phyloP scores from a whole-genome alignment of 2,329 filamentous ascomycete genomes.

The Ascochyta lentis region DNA sequence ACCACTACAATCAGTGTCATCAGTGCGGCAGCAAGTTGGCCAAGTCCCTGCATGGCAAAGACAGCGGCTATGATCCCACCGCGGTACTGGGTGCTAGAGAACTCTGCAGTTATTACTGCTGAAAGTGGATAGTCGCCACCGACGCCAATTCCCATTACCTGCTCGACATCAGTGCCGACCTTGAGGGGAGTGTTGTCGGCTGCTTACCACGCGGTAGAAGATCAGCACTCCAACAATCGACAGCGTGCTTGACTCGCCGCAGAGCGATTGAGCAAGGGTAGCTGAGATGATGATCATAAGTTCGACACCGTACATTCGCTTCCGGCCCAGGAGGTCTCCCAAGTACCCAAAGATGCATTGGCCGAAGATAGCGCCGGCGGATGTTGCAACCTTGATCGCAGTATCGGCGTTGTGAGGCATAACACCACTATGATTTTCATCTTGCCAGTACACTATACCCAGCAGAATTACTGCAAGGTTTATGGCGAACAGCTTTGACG shows the following conservation, averaged over 20 bases:
- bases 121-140: slow-evolving; percentile 68
- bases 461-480: slow-evolving; percentile 65
- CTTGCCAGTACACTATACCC: slow-evolving; percentile 77
- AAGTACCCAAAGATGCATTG: slow-evolving; percentile 74
- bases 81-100: slow-evolving; percentile 83
- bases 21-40: slow-evolving; percentile 77
- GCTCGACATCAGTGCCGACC: neutral
- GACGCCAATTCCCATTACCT: slow-evolving; percentile 48
- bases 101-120: slow-evolving; percentile 85
- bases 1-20: slow-evolving; percentile 76
- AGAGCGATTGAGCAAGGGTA: slow-evolving; percentile 49
- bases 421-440: slow-evolving; percentile 48
- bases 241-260: slow-evolving; percentile 42
- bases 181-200: neutral
- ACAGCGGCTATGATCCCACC: slow-evolving; percentile 88
- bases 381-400: slow-evolving; percentile 85
- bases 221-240: slow-evolving; percentile 50
- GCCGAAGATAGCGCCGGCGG: slow-evolving; percentile 81
- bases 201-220: slow-evolving; percentile 45
- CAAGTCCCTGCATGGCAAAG: slow-evolving; percentile 87
- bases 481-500: slow-evolving; percentile 64
- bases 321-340: slow-evolving; percentile 78
- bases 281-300: slow-evolving; percentile 50
- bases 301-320: slow-evolving; percentile 77
- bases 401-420: slow-evolving; percentile 75